These are phyloP conservation scores for Rhizopogon sp. DNA, from an alignment of 768 basidiomycete species.

Conservation along the genomic window DNA sequence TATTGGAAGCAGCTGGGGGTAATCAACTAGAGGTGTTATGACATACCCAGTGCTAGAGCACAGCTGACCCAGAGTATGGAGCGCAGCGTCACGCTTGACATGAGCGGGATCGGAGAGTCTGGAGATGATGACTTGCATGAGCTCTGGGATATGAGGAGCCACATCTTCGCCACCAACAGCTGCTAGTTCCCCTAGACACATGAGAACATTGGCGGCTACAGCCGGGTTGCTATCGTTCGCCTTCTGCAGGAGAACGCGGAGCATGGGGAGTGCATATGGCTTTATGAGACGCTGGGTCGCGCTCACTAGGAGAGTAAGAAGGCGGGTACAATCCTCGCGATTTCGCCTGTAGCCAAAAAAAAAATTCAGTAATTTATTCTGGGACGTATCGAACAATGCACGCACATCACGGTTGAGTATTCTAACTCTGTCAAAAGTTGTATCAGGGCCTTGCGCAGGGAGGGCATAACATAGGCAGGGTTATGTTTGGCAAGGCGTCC, in stretches of 20 bases:
- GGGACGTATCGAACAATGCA: conserved; percentile 15
- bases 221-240: conserved; percentile 81
- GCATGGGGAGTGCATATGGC: conserved; percentile 91
- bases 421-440: conserved; percentile 95
- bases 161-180: conserved; percentile 94
- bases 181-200: conserved; percentile 92
- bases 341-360: conserved; percentile 51
- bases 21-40: conserved; percentile 82
- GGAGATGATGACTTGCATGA: conserved; percentile 87
- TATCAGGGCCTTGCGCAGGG: conserved; percentile 89
- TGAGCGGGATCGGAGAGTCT: conserved; percentile 87
- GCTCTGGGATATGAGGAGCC: conserved; percentile 70
- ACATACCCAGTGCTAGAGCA: conserved; percentile 96
- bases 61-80: conserved; percentile 91
- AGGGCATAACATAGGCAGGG: conserved; percentile 98
- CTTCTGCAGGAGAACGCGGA: conserved; percentile 87
- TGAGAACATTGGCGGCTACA: conserved; percentile 88
- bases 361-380: background rate
- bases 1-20: conserved; percentile 85
- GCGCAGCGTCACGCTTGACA: conserved; percentile 87
- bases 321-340: conserved; percentile 87
- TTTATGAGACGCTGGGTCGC: conserved; percentile 93
- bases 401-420: conserved; percentile 86
- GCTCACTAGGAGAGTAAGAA: conserved; percentile 84
- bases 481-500: conserved; percentile 93